Percentiles rank a stretch among this genome's conserved stretches.
Evolutionary conservation across 352 stramenopile genomes (phyloP).

Genomic region (Globisporangium splendens): DNA sequence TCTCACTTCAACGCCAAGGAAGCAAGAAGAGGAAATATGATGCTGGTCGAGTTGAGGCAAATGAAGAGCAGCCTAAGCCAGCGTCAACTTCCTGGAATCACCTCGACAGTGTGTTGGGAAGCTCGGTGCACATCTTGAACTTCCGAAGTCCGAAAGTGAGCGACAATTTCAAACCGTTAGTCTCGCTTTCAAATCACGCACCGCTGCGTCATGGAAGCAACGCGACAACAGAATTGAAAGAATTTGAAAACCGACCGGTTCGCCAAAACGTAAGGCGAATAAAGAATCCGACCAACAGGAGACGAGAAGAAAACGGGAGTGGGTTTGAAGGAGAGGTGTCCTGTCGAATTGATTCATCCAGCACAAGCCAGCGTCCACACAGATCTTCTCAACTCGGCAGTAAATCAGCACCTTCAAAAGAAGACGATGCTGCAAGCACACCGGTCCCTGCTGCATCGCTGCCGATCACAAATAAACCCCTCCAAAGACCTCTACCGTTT

Average conservation of each 20-base stretch:
- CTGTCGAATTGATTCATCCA: constrained; percentile 39
- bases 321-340: constrained; percentile 68
- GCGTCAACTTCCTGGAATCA: constrained; percentile 56
- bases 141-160: constrained; percentile 80
- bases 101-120: constrained; percentile 61
- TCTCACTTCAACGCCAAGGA: background rate
- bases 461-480: background rate
- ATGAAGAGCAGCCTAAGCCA: constrained; percentile 32
- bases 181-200: constrained; percentile 16
- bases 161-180: constrained; percentile 65
- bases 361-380: constrained; percentile 5
- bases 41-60: background rate
- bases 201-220: constrained; percentile 1
- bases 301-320: constrained; percentile 50
- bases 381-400: background rate
- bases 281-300: constrained; percentile 47
- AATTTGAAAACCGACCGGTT: constrained; percentile 38
- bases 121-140: constrained; percentile 69
- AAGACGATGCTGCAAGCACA: background rate
- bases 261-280: constrained; percentile 42
- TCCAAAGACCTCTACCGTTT: constrained; percentile 14
- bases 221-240: constrained; percentile 31
- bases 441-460: background rate
- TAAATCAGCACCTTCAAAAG: background rate
- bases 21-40: background rate